These are phyloP conservation scores for Austropuccinia psidii DNA, from an alignment of 1,284 basidiomycete species.

Conservation along the genomic window DNA sequence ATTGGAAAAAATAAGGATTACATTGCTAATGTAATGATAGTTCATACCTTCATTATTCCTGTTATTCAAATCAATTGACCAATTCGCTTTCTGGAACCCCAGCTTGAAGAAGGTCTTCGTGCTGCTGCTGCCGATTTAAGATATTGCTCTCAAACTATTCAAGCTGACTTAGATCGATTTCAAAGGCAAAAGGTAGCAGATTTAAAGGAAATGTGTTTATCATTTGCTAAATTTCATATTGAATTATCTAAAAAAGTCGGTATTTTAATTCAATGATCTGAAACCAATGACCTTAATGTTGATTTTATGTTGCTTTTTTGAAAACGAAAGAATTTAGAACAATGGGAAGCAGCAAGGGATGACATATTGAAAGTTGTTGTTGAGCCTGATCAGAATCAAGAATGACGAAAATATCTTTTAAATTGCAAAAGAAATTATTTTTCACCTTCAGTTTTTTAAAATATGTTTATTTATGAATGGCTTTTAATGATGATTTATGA, in stretches of 20 bases:
- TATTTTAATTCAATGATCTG: neutral
- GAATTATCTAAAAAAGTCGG: conserved; percentile 89
- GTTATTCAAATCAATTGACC: neutral
- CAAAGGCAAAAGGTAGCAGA: conserved; percentile 98
- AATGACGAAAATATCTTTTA: too few species aligned
- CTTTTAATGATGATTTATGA: too few species aligned
- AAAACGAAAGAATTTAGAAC: conserved; percentile 69
- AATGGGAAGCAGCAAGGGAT: conserved; percentile 89
- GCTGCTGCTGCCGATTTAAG: conserved; percentile 83
- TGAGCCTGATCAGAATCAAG: too few species aligned
- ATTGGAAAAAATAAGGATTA: conserved; percentile 90
- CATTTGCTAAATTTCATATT: conserved; percentile 78
- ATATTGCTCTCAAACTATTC: conserved; percentile 89
- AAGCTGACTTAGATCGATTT: conserved; percentile 94
- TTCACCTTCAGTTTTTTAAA: too few species aligned
- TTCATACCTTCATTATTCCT: neutral
- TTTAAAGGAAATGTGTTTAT: conserved; percentile 79
- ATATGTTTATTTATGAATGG: too few species aligned
- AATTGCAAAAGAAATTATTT: too few species aligned
- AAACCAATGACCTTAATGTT: neutral
- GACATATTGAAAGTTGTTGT: conserved; percentile 81
- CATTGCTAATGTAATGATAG: conserved; percentile 66
- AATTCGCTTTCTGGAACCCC: neutral
- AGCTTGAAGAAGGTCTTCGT: conserved; percentile 88
- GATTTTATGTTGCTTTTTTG: neutral